A percentile compares a stretch with the other conserved stretches of the same genome.
phyloP scores from a whole-genome alignment of 1,139 yeast genomes.

The Hemisphaericaspora subhashii region DNA sequence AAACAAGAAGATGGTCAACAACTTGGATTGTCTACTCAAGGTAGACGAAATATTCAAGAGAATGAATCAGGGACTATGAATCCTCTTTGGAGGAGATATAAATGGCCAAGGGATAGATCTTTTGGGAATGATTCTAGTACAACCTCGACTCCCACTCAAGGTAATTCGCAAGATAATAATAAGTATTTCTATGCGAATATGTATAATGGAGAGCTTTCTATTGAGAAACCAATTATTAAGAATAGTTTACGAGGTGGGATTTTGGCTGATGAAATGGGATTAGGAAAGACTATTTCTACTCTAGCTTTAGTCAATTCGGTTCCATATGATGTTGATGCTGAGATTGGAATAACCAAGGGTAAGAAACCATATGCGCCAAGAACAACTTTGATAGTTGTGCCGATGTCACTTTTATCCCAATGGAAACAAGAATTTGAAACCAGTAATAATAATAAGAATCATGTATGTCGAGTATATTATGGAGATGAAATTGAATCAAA shows the following conservation, averaged over 20 bases:
- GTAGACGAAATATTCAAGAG: conserved; percentile 24
- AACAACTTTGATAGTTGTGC: conserved; percentile 82
- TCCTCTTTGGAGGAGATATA: conserved; percentile 82
- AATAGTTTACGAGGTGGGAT: conserved; percentile 76
- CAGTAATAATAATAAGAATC: conserved; percentile 49
- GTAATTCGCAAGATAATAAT: conserved; percentile 12
- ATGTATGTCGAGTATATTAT: conserved; percentile 63
- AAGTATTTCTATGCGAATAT: conserved; percentile 71
- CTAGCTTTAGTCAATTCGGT: conserved; percentile 68
- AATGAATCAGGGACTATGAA: conserved; percentile 53
- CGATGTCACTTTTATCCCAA: conserved; percentile 86
- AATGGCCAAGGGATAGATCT: conserved; percentile 52
- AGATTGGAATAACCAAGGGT: conserved; percentile 3
- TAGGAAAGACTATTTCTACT: conserved; percentile 89
- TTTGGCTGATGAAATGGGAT: conserved; percentile 96
- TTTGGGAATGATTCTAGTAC: not conserved
- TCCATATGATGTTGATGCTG: conserved; percentile 43
- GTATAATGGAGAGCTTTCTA: conserved; percentile 78
- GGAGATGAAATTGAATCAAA: conserved; percentile 61
- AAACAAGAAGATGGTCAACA: too few species aligned
- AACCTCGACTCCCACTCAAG: conserved; percentile 2
- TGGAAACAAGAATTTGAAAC: conserved; percentile 84
- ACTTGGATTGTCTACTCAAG: conserved; percentile 29
- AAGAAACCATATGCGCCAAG: conserved; percentile 54
- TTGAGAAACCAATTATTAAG: conserved; percentile 62